Conservation (phyloP, 2,329 filamentous ascomycete genomes). For the Fusarium penzigii region DNA sequence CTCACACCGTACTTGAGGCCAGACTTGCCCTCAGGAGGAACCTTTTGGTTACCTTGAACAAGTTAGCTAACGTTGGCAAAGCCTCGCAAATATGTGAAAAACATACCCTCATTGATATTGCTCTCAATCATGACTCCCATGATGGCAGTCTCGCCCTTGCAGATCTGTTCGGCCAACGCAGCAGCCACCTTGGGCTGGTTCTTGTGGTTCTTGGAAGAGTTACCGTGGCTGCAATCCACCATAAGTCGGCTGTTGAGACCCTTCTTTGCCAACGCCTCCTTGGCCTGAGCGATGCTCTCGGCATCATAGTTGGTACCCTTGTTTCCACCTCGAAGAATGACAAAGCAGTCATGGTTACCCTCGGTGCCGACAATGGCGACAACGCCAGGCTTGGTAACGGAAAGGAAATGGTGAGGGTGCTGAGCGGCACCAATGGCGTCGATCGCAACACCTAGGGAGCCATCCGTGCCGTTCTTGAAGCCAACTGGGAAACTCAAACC, state of each 20-base stretch:
- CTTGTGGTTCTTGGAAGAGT: conserved; percentile 93
- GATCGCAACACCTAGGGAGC: conserved; percentile 83
- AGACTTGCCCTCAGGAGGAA: conserved; percentile 80
- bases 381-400: conserved; percentile 93
- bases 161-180: conserved; percentile 79
- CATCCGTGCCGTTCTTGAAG: conserved; percentile 99
- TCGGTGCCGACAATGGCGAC: conserved; percentile 92
- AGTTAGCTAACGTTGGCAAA: conserved; percentile 25
- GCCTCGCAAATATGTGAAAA: not conserved
- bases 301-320: conserved; percentile 94
- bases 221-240: conserved; percentile 98
- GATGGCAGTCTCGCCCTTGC: conserved; percentile 79
- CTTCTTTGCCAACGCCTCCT: conserved; percentile 74
- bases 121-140: conserved; percentile 99
- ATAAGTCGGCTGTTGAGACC: conserved; percentile 78
- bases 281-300: conserved; percentile 79
- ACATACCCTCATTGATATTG: conserved; percentile 86
- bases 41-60: conserved; percentile 76
- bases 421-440: conserved; percentile 92
- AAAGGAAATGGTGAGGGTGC: conserved; percentile 95
- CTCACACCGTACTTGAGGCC: conserved; percentile 91
- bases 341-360: conserved; percentile 96
- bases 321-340: conserved; percentile 89
- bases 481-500: conserved; percentile 96
- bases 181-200: conserved; percentile 95